Conservation (phyloP, 2,329 filamentous ascomycete species). For the Cyphellophora europaea region DNA sequence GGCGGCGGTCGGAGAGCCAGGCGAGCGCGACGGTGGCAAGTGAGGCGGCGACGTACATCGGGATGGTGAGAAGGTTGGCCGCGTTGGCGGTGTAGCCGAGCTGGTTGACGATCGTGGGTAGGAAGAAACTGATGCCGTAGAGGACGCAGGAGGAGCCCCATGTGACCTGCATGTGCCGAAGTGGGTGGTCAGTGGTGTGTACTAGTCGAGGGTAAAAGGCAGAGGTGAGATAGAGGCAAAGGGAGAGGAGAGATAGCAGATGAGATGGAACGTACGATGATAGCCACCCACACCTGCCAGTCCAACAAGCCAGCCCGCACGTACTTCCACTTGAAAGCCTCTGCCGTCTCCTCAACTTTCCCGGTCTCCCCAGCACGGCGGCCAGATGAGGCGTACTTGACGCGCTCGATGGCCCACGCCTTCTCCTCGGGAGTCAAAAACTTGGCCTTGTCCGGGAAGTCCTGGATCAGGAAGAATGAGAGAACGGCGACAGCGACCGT, state of each 20-base stretch:
- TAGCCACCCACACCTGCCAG: slow-evolving; percentile 27
- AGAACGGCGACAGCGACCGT: slow-evolving; percentile 31
- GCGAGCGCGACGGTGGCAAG: slow-evolving; percentile 19
- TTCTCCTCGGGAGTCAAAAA: slow-evolving; percentile 33
- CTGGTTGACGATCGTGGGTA: slow-evolving; percentile 30
- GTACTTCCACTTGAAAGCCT: slow-evolving; percentile 31
- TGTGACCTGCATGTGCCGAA: too few species aligned
- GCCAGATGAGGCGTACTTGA: slow-evolving; percentile 31
- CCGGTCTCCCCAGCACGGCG: slow-evolving; percentile 28
- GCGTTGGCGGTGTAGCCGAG: slow-evolving; percentile 23
- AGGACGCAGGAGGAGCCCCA: slow-evolving; percentile 30
- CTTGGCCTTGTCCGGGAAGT: slow-evolving; percentile 31
- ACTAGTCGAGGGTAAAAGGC: too few species aligned
- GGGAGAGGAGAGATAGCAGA: too few species aligned
- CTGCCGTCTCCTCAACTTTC: slow-evolving; percentile 31
- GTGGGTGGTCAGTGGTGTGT: too few species aligned
- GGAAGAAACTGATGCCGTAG: slow-evolving; percentile 28
- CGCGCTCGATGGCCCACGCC: slow-evolving; percentile 26
- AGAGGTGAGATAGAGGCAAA: too few species aligned
- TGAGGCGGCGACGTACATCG: slow-evolving; percentile 23
- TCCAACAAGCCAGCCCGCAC: slow-evolving; percentile 31
- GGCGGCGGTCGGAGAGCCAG: slow-evolving; percentile 20
- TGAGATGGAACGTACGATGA: slow-evolving; percentile 30
- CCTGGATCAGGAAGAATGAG: slow-evolving; percentile 34
- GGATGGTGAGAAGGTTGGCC: slow-evolving; percentile 27